Evolutionary conservation across 164 flowering plant genomes (phyloP), one percentile per base, ranked within the genome.

Genomic region (Vitis rotundifolia): DNA sequence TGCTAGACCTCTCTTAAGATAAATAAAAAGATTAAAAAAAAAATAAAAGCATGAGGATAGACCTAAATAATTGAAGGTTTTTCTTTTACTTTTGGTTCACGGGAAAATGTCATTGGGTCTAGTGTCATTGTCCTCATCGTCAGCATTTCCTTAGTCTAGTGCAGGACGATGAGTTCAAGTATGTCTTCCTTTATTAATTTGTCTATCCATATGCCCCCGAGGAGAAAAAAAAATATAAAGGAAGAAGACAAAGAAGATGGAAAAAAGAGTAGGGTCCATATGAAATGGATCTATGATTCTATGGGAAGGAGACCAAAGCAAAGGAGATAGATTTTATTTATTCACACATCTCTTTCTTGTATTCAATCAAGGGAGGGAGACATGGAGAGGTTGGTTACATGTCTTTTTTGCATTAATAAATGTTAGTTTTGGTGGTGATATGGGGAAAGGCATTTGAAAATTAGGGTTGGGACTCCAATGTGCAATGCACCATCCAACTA

Each of bases 251-350:
- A 15, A 28, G 8, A 18, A 29, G 65, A 64, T 52, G 65, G 59
- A 31, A 57, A 57, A 60, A 61, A 50, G 63, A n/a, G 44, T 37
- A 49, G 37, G 68, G 26, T 65, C 71, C 80, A 71, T 72, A 63
- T 76, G 80, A 83, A 59, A 73, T 72, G 56, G 80, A 80, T 78
- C 71, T 74, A 80, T 69, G 81, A 80, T 80, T 78, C 76, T 67
- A 61, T 55, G 28, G 16, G 28, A 66, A 31, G 63, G 72, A 74
- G 58, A 75, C 74, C 72, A 71, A 69, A 68, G 37, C 59, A 61
- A 69, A 67, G 61, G 63, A 64, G 53, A 19, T 66, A 52, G 62
- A 62, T 14, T 66, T 71, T 31, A 31, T 72, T 75, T 72, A 73
- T 67, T 74, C 68, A 77, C 65, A 71, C 76, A 29, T 74, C 80